Conservation (phyloP, 495 filamentous ascomycete genomes). For the Penicillium arizonense region DNA sequence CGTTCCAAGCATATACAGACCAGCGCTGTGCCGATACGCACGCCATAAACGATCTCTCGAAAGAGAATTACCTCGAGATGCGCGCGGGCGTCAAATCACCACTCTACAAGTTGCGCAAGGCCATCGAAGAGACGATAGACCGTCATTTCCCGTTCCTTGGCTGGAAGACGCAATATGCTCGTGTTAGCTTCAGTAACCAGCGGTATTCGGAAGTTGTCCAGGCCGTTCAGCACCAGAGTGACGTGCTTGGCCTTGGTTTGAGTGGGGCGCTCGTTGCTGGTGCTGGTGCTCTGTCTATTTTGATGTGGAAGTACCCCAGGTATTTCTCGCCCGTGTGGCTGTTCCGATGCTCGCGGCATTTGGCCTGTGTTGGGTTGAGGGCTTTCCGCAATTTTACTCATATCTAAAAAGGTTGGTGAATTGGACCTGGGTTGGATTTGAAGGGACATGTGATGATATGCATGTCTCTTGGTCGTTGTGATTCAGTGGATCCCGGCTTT, state of each 20-base stretch:
- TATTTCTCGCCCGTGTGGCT: constrained; percentile 13
- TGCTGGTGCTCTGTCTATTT: constrained; percentile 25
- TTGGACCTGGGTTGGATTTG: background rate
- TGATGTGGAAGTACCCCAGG: constrained; percentile 33
- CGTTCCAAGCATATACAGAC: constrained; percentile 70
- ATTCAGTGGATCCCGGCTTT: background rate
- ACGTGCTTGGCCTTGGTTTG: constrained; percentile 46
- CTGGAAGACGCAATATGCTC: constrained; percentile 89
- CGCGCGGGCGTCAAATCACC: constrained; percentile 72
- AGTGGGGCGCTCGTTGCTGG: constrained; percentile 25
- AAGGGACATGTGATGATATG: background rate
- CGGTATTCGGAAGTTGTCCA: constrained; percentile 79
- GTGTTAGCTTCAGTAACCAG: constrained; percentile 90
- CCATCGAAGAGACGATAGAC: constrained; percentile 77
- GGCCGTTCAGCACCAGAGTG: constrained; percentile 66
- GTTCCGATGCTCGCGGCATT: constrained; percentile 4
- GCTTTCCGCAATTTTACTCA: background rate
- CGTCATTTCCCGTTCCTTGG: constrained; percentile 73
- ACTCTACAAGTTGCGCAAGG: constrained; percentile 76
- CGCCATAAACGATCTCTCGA: constrained; percentile 88
- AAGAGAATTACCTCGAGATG: constrained; percentile 94
- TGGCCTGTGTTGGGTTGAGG: constrained; percentile 6
- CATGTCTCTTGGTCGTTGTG: background rate
- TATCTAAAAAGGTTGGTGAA: background rate
- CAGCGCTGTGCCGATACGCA: constrained; percentile 74